Conservation (phyloP, 164 flowering plant genomes). For the Aristolochia fimbriata region DNA sequence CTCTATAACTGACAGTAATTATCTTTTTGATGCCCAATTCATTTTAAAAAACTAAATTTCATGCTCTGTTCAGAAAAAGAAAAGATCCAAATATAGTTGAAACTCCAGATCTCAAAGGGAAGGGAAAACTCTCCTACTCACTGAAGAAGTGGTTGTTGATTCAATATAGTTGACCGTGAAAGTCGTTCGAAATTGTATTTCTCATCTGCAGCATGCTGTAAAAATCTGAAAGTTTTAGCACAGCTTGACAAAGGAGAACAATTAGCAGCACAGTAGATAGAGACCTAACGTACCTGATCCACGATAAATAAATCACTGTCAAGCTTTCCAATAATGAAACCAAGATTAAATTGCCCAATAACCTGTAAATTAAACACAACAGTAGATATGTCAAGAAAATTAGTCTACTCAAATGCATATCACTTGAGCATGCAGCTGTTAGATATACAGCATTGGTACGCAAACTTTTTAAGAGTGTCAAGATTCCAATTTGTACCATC, state of each 20-base stretch:
- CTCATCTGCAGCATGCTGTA: conserved; percentile 99
- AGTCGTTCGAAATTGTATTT: conserved; percentile 85
- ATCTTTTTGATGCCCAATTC: too few species aligned
- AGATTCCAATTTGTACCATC: too few species aligned
- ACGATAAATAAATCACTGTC: conserved; percentile 83
- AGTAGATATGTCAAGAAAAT: neutral
- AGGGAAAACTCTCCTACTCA: conserved; percentile 20
- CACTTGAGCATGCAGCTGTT: neutral
- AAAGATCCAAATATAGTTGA: too few species aligned
- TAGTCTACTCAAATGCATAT: neutral
- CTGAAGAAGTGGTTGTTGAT: conserved; percentile 90
- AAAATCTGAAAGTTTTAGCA: neutral
- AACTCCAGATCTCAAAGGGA: neutral
- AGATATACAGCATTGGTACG: too few species aligned
- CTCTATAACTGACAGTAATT: too few species aligned
- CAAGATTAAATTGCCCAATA: conserved; percentile 96
- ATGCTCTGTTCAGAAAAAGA: too few species aligned
- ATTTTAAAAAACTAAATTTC: too few species aligned
- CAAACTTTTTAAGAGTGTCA: neutral
- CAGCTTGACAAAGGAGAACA: too few species aligned
- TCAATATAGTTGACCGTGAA: conserved; percentile 68
- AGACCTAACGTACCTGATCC: conserved; percentile 58
- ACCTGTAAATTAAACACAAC: conserved; percentile 32
- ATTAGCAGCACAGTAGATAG: neutral
- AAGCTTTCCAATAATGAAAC: conserved; percentile 86